Percentiles rank a stretch among this genome's conserved stretches.
phyloP scores from a whole-genome alignment of 2,329 filamentous ascomycete genomes.

The Herpotrichia juniperi region DNA sequence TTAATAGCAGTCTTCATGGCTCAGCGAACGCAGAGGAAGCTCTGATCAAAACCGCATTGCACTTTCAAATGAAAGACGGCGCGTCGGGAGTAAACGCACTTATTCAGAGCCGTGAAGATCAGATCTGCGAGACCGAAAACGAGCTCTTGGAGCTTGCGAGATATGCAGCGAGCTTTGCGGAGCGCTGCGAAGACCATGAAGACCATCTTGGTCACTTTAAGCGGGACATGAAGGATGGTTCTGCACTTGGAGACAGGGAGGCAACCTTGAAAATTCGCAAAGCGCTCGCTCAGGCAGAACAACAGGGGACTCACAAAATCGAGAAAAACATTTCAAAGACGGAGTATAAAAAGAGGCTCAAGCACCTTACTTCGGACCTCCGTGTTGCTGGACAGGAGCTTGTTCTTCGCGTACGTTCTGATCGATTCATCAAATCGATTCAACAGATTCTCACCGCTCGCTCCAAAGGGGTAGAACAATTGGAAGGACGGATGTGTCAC shows the following conservation, averaged over 20 bases:
- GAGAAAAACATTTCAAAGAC: conserved; percentile 3
- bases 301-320: conserved; percentile 6
- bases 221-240: conserved; percentile 16
- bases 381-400: conserved; percentile 29
- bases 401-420: conserved; percentile 20
- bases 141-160: conserved; percentile 21
- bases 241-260: conserved; percentile 31
- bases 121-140: conserved; percentile 15
- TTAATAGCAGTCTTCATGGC: conserved; percentile 55
- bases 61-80: conserved; percentile 19
- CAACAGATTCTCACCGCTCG: conserved; percentile 12
- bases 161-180: conserved; percentile 11
- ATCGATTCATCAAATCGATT: conserved; percentile 29
- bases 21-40: conserved; percentile 59
- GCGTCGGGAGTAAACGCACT: conserved; percentile 22
- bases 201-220: conserved; percentile 17
- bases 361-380: no score
- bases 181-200: conserved; percentile 1
- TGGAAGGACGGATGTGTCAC: conserved; percentile 16
- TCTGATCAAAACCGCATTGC: conserved; percentile 53
- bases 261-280: conserved; percentile 10
- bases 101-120: conserved; percentile 17
- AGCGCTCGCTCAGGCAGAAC: conserved; percentile 16
- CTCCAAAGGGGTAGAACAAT: background rate
- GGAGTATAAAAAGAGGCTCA: conserved; percentile 20